Percentiles rank a stretch among this genome's conserved stretches.
phyloP scores from a whole-genome alignment of 768 basidiomycete genomes.

The Postia placenta region DNA sequence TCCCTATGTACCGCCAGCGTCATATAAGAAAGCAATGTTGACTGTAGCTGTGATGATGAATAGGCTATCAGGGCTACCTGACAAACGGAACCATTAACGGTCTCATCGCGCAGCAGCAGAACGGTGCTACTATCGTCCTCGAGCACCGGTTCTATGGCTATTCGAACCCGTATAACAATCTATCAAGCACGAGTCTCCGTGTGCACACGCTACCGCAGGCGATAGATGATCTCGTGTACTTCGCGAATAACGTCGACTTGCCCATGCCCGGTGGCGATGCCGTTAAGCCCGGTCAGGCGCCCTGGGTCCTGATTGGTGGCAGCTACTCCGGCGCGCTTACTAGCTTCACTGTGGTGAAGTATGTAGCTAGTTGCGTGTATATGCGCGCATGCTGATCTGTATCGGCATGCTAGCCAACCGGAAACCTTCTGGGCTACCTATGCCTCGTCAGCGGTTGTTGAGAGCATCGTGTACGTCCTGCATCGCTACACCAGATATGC shows the following conservation, averaged over 20 bases:
- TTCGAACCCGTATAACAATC: conserved; percentile 64
- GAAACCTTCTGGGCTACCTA: conserved; percentile 59
- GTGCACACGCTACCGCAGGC: conserved; percentile 69
- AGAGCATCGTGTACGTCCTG: conserved; percentile 40
- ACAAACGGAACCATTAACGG: conserved; percentile 62
- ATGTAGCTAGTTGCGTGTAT: conserved; percentile 12
- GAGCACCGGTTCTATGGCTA: conserved; percentile 74
- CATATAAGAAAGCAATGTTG: neutral
- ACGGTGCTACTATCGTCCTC: conserved; percentile 54
- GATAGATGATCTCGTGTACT: conserved; percentile 67
- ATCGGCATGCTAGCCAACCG: conserved; percentile 40
- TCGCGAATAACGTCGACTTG: conserved; percentile 57
- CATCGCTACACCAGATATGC: neutral
- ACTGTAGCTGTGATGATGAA: neutral
- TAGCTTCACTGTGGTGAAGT: conserved; percentile 69
- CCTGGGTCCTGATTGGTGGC: conserved; percentile 39
- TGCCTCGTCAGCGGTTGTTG: conserved; percentile 59
- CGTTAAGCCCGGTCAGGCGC: conserved; percentile 45
- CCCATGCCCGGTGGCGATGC: conserved; percentile 62
- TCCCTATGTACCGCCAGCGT: neutral
- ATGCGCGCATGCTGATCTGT: conserved; percentile 2
- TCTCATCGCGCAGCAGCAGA: conserved; percentile 57
- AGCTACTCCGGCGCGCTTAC: conserved; percentile 42
- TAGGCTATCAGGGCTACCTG: conserved; percentile 42
- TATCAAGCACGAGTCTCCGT: conserved; percentile 49